Evolutionary conservation across 441 rosid species (phyloP), one percentile per base, ranked within the genome.

Genomic region (Erodium moschatum): DNA sequence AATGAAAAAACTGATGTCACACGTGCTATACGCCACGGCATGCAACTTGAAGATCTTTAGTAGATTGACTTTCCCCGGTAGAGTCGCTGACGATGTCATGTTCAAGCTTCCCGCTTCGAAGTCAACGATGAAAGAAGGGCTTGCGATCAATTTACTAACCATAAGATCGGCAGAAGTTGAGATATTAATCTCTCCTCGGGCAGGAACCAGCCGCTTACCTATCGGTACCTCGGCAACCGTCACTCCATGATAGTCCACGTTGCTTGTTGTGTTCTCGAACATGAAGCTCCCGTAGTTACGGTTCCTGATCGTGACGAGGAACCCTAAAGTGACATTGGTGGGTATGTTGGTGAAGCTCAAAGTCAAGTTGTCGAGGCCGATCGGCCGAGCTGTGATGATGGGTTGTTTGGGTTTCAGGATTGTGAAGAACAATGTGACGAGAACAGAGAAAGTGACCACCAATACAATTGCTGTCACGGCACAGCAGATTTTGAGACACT

Each of bases 361-460:
- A 10, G 19, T 29, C 9, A 67, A 4, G 31, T 44, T 44, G 15
- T 44, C 33, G 0, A 67, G 69, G 4, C 21, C 27, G 8, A 24
- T 24, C 6, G 69, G 61, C 18, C 21, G 69, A 4, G 61, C 31
- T 8, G 69, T 67, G 24, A 67, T 20, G 12, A 42, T 44, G 16
- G 69, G 69, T 67, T 67, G 58, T 13, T 67, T 67, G n/a, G 69
- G 69, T 21, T 67, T 67, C 18, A 67, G 15, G 38, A 46, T 19
- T 19, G 69, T 67, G 31, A 67, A 48, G 61, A 13, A 67, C 5
- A 67, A 8, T 13, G 65, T 20, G 9, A 8, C 7, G 31, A 61
- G 27, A 8, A 61, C 12, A 6, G 33, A 7, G 33, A 5, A 19
- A 6, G 33, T 19, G 12, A 61, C n/a, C 3, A 13, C 8, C 0